Evolutionary conservation across 2,329 filamentous ascomycete species (phyloP).

Genomic region (Neocatenulostroma microsporum): DNA sequence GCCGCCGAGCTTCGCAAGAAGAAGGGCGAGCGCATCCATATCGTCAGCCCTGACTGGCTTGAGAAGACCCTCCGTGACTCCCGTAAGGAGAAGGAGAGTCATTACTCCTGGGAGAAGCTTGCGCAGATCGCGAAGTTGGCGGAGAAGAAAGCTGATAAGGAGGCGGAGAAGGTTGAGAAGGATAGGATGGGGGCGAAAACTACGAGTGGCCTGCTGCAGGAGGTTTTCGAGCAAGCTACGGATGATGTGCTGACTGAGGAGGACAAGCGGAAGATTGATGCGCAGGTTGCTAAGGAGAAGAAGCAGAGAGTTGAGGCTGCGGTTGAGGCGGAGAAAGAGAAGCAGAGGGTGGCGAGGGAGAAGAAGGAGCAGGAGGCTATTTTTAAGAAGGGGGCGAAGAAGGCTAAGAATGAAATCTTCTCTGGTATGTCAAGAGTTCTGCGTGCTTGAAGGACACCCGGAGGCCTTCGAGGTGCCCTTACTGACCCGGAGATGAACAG

Average conservation of each 20-base stretch:
- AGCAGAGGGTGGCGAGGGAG: constrained; percentile 27
- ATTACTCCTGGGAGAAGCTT: constrained; percentile 28
- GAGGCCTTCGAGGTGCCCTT: no score
- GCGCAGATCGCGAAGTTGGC: constrained; percentile 17
- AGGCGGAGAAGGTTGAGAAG: constrained; percentile 10
- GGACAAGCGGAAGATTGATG: constrained; percentile 12
- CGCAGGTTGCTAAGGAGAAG: constrained; percentile 22
- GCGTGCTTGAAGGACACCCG: background rate
- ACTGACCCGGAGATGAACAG: constrained; percentile 29
- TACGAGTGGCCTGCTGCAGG: constrained; percentile 14
- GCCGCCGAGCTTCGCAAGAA: constrained; percentile 7
- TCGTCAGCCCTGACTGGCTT: constrained; percentile 40
- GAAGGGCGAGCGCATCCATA: constrained; percentile 17
- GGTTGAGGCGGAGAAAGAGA: constrained; percentile 13
- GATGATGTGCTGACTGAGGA: constrained; percentile 17
- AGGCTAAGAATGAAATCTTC: constrained; percentile 22
- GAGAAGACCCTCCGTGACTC: constrained; percentile 40
- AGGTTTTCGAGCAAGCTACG: constrained; percentile 32
- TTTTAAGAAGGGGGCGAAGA: constrained; percentile 20
- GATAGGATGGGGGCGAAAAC: constrained; percentile 6
- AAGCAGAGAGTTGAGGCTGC: constrained; percentile 21
- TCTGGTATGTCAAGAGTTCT: constrained; percentile 27
- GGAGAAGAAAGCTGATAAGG: constrained; percentile 26
- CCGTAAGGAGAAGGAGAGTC: constrained; percentile 26
- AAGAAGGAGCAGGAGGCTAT: constrained; percentile 23